A percentile compares a stretch with the other conserved stretches of the same genome.
Evolutionary conservation across 768 basidiomycete genomes (phyloP).

Genomic region (Agaricus subrufescens): DNA sequence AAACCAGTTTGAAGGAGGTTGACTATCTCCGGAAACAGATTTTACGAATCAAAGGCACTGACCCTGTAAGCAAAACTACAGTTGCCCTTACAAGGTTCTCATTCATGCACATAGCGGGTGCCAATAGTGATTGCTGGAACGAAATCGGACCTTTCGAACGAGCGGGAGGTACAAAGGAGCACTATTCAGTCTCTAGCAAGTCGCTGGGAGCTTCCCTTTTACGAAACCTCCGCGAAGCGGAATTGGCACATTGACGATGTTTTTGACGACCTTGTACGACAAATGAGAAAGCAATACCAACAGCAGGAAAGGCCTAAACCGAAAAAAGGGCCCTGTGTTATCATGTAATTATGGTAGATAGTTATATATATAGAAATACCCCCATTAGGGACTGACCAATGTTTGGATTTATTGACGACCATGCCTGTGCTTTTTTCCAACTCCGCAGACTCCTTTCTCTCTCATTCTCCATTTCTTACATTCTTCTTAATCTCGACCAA

Average conservation of each 20-base stretch:
- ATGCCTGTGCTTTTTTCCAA: constrained; percentile 9
- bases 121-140: constrained; percentile 88
- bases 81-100: background rate
- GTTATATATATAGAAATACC: background rate
- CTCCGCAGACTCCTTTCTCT: constrained; percentile 9
- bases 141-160: constrained; percentile 74
- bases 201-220: constrained; percentile 71
- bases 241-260: constrained; percentile 79
- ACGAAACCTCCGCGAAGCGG: constrained; percentile 84
- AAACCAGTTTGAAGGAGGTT: constrained; percentile 75
- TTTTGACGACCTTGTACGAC: constrained; percentile 71
- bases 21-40: constrained; percentile 80
- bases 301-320: constrained; percentile 26
- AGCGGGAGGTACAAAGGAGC: constrained; percentile 68
- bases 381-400: constrained; percentile 1
- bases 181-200: constrained; percentile 61
- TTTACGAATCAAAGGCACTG: constrained; percentile 70
- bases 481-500: constrained; percentile 12
- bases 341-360: constrained; percentile 29
- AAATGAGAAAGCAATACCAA: constrained; percentile 67
- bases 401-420: constrained; percentile 19
- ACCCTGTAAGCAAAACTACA: constrained; percentile 34
- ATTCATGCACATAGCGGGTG: constrained; percentile 35
- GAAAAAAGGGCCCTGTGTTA: constrained; percentile 28
- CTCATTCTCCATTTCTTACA: constrained; percentile 3